Evolutionary conservation across 2,329 filamentous ascomycete species (phyloP), one percentile per base, ranked within the genome.

Genomic region (Raffaelea albimanens): DNA sequence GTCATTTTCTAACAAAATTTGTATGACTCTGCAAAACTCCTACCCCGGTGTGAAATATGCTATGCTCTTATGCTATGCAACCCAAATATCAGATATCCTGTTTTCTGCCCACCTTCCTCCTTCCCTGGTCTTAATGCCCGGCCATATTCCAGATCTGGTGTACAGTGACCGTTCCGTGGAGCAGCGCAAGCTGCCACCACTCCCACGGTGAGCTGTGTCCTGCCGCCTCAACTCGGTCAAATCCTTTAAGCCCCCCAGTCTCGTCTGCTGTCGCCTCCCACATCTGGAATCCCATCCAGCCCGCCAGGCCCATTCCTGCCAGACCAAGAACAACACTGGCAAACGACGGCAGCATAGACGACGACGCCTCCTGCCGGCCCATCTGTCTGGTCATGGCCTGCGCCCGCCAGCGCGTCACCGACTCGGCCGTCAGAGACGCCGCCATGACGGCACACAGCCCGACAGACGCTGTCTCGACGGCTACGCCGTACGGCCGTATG

Each of bases 151-250:
- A 53, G 38, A 40, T 34, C 29, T 51, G 46, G 47, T 55, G 53
- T 2, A 20, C 48, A 14, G 51, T 21, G 18, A 49, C 48, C 1
- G 39, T 23, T 2, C 48, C 40, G 39, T 55, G 53, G 43, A 55
- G 48, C 50, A 33, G 22, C 10, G 40, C 53, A 40, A 53, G 20
- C 48, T 53, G 51, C 52, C 50, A 51, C 50, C 46, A 51, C 22
- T 25, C 38, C 49, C 53, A 53, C n/a, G 45, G 42, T 43, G 16
- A 38, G 18, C 40, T 13, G 47, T 7, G 20, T 16, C 31, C 8
- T 45, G 5, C 14, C 23, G 14, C 23, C 18, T 29, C 20, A 7
- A 3, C 19, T 33, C 3, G 21, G n/a, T 19, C 11, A 9, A n/a
- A 9, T 8, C n/a, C 19, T 3, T 36, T 22, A 19, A n/a, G 40